These are phyloP conservation scores for Striga hermonthica DNA, from an alignment of 305 asterid species.

Conservation along the genomic window DNA sequence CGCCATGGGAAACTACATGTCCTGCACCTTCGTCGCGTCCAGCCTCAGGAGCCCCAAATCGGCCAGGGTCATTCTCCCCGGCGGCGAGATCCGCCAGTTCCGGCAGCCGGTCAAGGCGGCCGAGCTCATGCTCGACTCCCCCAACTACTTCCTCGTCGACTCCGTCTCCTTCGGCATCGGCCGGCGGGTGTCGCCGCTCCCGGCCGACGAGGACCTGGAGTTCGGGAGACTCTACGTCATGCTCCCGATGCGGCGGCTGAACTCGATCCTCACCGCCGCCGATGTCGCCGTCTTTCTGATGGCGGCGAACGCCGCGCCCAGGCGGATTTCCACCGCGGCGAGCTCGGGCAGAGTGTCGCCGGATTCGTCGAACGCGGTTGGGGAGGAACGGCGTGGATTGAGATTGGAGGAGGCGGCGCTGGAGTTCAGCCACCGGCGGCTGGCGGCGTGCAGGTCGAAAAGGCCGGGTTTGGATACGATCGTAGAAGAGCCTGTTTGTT, in stretches of 20 bases:
- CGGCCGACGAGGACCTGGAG: slow-evolving; percentile 79
- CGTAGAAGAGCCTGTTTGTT: slow-evolving; percentile 54
- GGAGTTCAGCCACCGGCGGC: slow-evolving; percentile 50
- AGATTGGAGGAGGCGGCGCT: slow-evolving; percentile 35
- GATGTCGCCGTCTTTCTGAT: slow-evolving; percentile 66
- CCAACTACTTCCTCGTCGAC: slow-evolving; percentile 53
- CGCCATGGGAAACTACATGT: slow-evolving; percentile 51
- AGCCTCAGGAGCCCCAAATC: slow-evolving; percentile 41
- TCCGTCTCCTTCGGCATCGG: slow-evolving; percentile 55
- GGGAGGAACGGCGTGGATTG: slow-evolving; percentile 38
- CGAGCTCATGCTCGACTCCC: slow-evolving; percentile 81
- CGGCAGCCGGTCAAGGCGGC: slow-evolving; percentile 71
- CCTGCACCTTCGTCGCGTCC: slow-evolving; percentile 41
- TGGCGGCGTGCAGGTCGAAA: slow-evolving; percentile 57
- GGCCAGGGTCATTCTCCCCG: slow-evolving; percentile 68
- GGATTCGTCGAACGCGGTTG: slow-evolving; percentile 17
- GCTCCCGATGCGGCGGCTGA: slow-evolving; percentile 67
- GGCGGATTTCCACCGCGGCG: slow-evolving; percentile 44
- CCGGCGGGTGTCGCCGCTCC: slow-evolving; percentile 55
- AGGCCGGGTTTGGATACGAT: slow-evolving; percentile 79
- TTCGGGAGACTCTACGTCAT: slow-evolving; percentile 60
- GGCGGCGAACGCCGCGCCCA: slow-evolving; percentile 54
- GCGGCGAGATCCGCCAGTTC: slow-evolving; percentile 71
- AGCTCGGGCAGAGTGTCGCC: slow-evolving; percentile 30
- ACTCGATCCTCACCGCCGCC: slow-evolving; percentile 59